Evolutionary conservation across 2,329 filamentous ascomycete genomes (phyloP).

Genomic region (Ascochyta clinopodiicola): DNA sequence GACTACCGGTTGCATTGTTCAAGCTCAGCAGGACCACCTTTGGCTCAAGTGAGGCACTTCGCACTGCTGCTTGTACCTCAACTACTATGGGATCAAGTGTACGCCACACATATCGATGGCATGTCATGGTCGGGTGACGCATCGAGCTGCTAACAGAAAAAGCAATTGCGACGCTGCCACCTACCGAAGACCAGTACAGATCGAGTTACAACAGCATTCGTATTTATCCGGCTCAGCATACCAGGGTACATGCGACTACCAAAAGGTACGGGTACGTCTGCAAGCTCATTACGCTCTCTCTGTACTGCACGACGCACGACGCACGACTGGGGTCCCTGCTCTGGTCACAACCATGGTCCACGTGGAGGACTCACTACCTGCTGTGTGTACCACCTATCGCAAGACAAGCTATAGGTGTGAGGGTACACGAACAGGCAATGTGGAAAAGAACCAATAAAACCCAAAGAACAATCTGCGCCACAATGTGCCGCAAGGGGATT

Average conservation of each 20-base stretch:
- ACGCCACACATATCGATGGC: slow-evolving; percentile 11
- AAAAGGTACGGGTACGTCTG: slow-evolving; percentile 1
- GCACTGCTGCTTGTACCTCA: slow-evolving; percentile 4
- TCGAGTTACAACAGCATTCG: slow-evolving; percentile 2
- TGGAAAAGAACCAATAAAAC: slow-evolving; percentile 9
- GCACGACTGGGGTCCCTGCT: slow-evolving; percentile 3
- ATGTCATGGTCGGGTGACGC: slow-evolving; percentile 12
- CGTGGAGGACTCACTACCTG: slow-evolving; percentile 1
- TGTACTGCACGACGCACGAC: not conserved
- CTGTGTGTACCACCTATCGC: not conserved
- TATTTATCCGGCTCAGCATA: slow-evolving; percentile 2
- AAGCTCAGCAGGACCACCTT: not conserved
- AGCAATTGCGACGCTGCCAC: slow-evolving; percentile 1
- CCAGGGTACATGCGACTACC: not conserved
- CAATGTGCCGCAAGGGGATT: not conserved
- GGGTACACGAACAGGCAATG: not conserved
- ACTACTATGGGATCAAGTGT: not conserved
- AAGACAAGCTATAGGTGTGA: not conserved
- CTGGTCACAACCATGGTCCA: not conserved
- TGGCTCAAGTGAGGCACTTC: not conserved
- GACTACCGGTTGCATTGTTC: not conserved
- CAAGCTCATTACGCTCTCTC: not conserved
- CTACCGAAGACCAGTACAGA: slow-evolving; percentile 8
- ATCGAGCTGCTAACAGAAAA: slow-evolving; percentile 16
- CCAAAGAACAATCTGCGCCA: slow-evolving; percentile 4